These are phyloP conservation scores for Trametes pubescens DNA, from an alignment of 1,284 basidiomycete genomes.

Conservation along the genomic window DNA sequence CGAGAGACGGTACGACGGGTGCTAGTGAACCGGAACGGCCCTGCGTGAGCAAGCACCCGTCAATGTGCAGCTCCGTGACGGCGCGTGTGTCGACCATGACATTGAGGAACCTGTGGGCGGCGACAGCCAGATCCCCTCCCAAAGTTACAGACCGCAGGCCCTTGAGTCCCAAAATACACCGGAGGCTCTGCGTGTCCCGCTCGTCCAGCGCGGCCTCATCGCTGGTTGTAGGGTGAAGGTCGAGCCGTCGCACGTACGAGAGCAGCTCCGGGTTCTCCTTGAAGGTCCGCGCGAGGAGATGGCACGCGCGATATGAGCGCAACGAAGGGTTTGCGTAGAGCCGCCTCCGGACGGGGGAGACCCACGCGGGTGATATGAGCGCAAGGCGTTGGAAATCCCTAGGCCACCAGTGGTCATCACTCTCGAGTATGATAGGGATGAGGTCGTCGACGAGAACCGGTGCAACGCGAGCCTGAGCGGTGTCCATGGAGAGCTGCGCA, in stretches of 20 bases:
- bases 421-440: slow-evolving; percentile 59
- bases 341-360: slow-evolving; percentile 51
- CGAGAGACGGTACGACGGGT: slow-evolving; percentile 34
- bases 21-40: slow-evolving; percentile 14
- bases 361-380: slow-evolving; percentile 56
- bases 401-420: slow-evolving; percentile 60
- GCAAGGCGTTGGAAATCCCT: slow-evolving; percentile 57
- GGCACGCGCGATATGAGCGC: slow-evolving; percentile 50
- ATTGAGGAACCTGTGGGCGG: slow-evolving; percentile 56
- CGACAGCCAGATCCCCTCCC: slow-evolving; percentile 55
- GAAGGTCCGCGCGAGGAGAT: slow-evolving; percentile 53
- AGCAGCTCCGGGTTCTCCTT: slow-evolving; percentile 46
- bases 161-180: slow-evolving; percentile 51
- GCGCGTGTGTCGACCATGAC: slow-evolving; percentile 49
- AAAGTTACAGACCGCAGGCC: slow-evolving; percentile 51
- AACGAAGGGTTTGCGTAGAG: slow-evolving; percentile 56
- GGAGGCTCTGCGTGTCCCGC: slow-evolving; percentile 48
- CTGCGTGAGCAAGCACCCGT: slow-evolving; percentile 44
- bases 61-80: slow-evolving; percentile 54
- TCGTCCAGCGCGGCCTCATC: slow-evolving; percentile 33
- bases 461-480: slow-evolving; percentile 7
- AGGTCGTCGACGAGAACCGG: slow-evolving; percentile 57
- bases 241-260: slow-evolving; percentile 50
- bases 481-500: slow-evolving; percentile 23
- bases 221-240: slow-evolving; percentile 48